A percentile compares a stretch with the other conserved stretches of the same genome.
Evolutionary conservation across 108 stramenopile species (phyloP).

Genomic region (Bacterosira constricta): DNA sequence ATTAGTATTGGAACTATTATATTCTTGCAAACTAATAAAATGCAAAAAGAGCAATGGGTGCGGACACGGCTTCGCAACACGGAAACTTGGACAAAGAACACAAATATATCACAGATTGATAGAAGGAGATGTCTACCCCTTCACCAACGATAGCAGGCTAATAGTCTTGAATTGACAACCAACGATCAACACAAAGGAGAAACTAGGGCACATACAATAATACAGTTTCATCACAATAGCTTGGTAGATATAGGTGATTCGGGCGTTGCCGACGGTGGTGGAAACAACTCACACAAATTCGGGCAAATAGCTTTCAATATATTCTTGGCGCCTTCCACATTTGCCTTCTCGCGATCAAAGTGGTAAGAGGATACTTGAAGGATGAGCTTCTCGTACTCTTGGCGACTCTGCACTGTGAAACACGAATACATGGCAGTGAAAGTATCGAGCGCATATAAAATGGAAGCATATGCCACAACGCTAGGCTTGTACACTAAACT

Average conservation of each 20-base stretch:
- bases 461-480: slow-evolving; percentile 71
- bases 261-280: neutral
- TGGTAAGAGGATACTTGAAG: neutral
- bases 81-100: too few species aligned
- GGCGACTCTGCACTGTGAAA: neutral
- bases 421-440: neutral
- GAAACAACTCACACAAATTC: slow-evolving; percentile 20
- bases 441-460: slow-evolving; percentile 73
- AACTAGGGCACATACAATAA: too few species aligned
- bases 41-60: too few species aligned
- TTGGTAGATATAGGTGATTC: slow-evolving; percentile 30
- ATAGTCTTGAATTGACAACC: too few species aligned
- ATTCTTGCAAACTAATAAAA: too few species aligned
- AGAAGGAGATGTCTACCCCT: too few species aligned
- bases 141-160: too few species aligned
- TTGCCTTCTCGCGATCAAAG: slow-evolving; percentile 16
- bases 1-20: too few species aligned
- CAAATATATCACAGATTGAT: too few species aligned
- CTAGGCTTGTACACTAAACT: slow-evolving; percentile 57
- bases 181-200: too few species aligned
- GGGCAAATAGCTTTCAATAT: slow-evolving; percentile 43
- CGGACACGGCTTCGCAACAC: too few species aligned
- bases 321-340: slow-evolving; percentile 17
- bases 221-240: neutral
- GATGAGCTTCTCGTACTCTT: slow-evolving; percentile 14